Base-by-base conservation (phyloP, 2,329 filamentous ascomycete genomes). In the Cercospora sp. region DNA sequence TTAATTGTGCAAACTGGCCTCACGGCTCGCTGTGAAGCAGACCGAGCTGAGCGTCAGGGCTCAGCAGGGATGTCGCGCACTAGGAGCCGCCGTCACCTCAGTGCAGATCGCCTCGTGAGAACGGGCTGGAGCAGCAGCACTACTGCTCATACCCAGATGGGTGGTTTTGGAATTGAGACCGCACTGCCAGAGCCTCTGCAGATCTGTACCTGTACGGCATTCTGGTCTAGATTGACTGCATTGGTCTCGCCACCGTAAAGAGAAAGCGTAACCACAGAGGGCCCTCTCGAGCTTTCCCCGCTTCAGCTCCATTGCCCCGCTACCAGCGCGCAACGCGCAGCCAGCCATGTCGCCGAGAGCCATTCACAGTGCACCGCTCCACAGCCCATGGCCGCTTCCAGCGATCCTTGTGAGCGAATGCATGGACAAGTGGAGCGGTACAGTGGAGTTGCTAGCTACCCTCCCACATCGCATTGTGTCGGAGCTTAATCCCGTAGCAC, bases 341-440 rank as follows among this genome's bases (percentile, higher is more conserved):
- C 55, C 53, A 64, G 55, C 62, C 66, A 61, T 68, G 45, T 61
- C 57, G 26, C 66, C 66, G 66, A 68, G 28, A 68, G 57, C 66
- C 61, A 68, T 64, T 68, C 61, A 68, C 61, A 68, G 61, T 12
- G 31, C 53, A 18, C 30, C 61, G 59, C 45, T 9, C 4, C 12
- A 9, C 16, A 62, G 33, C 33, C 66, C 59, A 42, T 61, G 28
- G 20, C 63, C 51, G 10, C 65, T 36, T 55, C 63, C 67, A 69
- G 65, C 67, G 57, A 60, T 72, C 71, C 72, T 63, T 68, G 68
- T 69, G 72, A 66, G 71, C 71, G 69, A 72, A 65, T 65, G 53
- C 62, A 65, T 72, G 71, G 72, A 72, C 69, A 71, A 72, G 72
- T 72, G 71, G 71, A 71, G 68, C 60, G 66, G 28, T 65, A 48